Percentiles rank a stretch among this genome's conserved stretches.
Evolutionary conservation across 495 filamentous ascomycete species (phyloP).

Genomic region (Hyaloscypha finlandica): DNA sequence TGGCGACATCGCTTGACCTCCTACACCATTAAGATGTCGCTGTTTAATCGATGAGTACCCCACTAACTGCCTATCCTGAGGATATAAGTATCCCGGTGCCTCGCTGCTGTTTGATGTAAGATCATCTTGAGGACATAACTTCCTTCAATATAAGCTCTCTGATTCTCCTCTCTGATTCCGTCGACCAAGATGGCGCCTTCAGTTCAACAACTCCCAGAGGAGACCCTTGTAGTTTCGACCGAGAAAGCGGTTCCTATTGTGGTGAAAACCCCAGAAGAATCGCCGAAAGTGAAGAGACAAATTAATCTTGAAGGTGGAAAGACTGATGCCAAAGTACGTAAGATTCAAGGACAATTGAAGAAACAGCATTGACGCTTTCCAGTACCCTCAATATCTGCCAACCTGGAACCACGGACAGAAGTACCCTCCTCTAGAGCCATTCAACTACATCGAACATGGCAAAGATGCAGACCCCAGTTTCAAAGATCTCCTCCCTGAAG

Average conservation of each 20-base stretch:
- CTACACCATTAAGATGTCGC: not conserved
- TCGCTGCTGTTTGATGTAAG: not conserved
- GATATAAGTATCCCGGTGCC: not conserved
- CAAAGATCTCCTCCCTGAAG: slow-evolving; percentile 61
- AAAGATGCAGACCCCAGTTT: slow-evolving; percentile 67
- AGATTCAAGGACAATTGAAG: not conserved
- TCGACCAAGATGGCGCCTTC: slow-evolving; percentile 16
- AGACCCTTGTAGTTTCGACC: not conserved
- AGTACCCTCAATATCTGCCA: slow-evolving; percentile 76
- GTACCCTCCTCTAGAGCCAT: slow-evolving; percentile 67
- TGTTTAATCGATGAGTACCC: not conserved
- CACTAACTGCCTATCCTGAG: not conserved
- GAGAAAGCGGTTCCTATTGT: not conserved
- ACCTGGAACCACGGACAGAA: slow-evolving; percentile 62
- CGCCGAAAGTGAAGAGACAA: slow-evolving; percentile 10
- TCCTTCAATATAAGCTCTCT: not conserved
- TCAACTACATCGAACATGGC: slow-evolving; percentile 71
- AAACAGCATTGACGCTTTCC: slow-evolving; percentile 12
- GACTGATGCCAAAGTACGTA: slow-evolving; percentile 20
- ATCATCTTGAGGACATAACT: not conserved
- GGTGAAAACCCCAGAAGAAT: not conserved
- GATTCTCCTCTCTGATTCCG: no score
- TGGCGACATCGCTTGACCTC: no score
- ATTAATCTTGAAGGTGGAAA: slow-evolving; percentile 22
- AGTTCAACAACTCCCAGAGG: slow-evolving; percentile 9